Evolutionary conservation across 306 rosid species (phyloP), one percentile per base, ranked within the genome.

Genomic region (Vigna angularis): DNA sequence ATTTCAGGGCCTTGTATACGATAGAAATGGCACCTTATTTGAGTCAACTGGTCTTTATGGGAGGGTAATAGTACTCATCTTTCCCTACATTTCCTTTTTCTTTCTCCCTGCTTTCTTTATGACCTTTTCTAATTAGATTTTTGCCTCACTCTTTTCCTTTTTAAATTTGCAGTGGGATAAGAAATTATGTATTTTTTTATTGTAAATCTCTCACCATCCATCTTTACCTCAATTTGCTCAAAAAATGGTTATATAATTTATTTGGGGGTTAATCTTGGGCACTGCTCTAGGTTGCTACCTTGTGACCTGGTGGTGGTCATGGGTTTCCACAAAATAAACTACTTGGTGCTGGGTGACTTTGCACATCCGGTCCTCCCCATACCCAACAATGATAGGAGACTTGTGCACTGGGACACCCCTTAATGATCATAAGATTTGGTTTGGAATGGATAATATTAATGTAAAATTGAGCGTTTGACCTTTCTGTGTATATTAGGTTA

Each of bases 41-140:
- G 98, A 95, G 89, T 95, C 98, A 61, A 91, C 98, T 66, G 98
- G 98, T 26, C 79, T 89, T 14, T 57, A 87, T 66, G 91, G 88
- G 59, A 48, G 68, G 98, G 98, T 95, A 36, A 36, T 36, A 74
- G 5, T 69, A 30, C 49, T 36, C n/a, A 49, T 62, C 47, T 40
- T 61, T 62, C 20, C 48, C 20, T 5, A 13, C 18, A 24, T 67
- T 65, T 18, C 13, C 22, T 9, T 18, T 52, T 48, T 24, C 6
- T 32, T 61, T 8, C 42, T 7, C n/a, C 10, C 17, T 40, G 49
- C 38, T 66, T 38, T 20, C 51, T 28, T 50, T 1, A 15, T 12
- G 48, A 14, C 24, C 57, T 52, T 63, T 22, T 57, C 20, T 53
- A 3, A 3, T 51, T 1, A 32, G 26, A 50, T 3, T 63, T 40